phyloP scores from a whole-genome alignment of 768 basidiomycete species.

The Kwoniella europaea region DNA sequence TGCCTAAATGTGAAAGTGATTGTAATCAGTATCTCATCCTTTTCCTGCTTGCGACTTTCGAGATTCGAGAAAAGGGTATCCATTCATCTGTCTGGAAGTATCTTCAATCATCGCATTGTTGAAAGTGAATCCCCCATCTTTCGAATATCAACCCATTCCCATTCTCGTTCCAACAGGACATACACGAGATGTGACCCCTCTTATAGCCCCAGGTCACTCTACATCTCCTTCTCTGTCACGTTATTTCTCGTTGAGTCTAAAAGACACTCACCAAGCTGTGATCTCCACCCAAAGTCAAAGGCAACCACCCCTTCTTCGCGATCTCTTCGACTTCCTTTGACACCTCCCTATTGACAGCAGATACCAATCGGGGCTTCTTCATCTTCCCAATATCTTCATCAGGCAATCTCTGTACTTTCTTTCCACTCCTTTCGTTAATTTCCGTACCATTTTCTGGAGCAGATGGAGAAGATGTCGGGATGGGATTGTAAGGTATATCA shows the following conservation, averaged over 20 bases:
- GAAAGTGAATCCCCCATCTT: too few species aligned
- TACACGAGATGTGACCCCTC: too few species aligned
- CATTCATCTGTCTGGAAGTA: too few species aligned
- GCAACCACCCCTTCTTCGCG: conserved; percentile 76
- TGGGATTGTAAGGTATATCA: conserved; percentile 54
- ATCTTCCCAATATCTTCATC: conserved; percentile 86
- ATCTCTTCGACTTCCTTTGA: conserved; percentile 76
- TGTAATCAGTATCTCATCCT: background rate
- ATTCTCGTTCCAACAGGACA: too few species aligned
- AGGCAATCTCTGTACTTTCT: conserved; percentile 32
- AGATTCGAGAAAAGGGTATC: too few species aligned
- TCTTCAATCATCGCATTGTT: too few species aligned
- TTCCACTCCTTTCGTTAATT: conserved; percentile 50
- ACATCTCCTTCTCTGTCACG: too few species aligned
- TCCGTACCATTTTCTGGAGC: background rate
- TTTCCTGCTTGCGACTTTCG: too few species aligned
- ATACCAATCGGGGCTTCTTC: conserved; percentile 88
- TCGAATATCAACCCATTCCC: too few species aligned
- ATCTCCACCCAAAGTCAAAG: conserved; percentile 92
- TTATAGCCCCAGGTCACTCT: too few species aligned
- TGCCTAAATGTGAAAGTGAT: conserved; percentile 61
- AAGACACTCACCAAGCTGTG: conserved; percentile 80
- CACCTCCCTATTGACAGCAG: conserved; percentile 77
- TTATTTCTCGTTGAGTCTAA: background rate
- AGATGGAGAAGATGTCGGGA: conserved; percentile 22